These are phyloP conservation scores for Rhododendron williamsianum DNA, from an alignment of 148 eudicot species.

Conservation along the genomic window DNA sequence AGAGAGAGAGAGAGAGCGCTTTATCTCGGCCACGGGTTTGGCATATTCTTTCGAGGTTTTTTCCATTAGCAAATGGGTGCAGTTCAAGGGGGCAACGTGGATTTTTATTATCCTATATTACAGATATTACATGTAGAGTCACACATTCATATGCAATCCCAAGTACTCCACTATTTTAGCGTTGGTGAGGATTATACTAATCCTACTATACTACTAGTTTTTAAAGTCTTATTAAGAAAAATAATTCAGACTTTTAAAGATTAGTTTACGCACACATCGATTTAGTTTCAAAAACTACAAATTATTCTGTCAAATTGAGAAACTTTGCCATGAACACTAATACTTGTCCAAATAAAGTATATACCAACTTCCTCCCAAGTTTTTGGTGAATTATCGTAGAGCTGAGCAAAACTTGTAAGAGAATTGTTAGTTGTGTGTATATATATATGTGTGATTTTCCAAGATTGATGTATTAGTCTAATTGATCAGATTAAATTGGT, in stretches of 20 bases:
- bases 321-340: neutral
- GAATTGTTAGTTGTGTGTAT: too few relatives aligned
- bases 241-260: neutral
- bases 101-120: neutral
- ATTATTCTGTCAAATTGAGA: neutral
- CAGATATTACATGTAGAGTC: neutral
- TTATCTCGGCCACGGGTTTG: neutral
- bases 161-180: neutral
- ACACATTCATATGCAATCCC: neutral
- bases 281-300: too few relatives aligned
- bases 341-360: neutral
- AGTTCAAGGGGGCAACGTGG: neutral
- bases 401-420: too few relatives aligned
- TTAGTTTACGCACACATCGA: too few relatives aligned
- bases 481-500: too few relatives aligned
- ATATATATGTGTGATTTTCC: too few relatives aligned
- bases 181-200: neutral
- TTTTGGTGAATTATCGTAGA: too few relatives aligned
- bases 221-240: too few relatives aligned
- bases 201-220: too few relatives aligned
- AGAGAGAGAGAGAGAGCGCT: neutral
- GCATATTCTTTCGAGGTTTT: neutral
- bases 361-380: neutral
- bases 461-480: too few relatives aligned
- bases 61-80: neutral